These are phyloP conservation scores for Candida glucosophila DNA, from an alignment of 1,139 yeast species.

Conservation along the genomic window DNA sequence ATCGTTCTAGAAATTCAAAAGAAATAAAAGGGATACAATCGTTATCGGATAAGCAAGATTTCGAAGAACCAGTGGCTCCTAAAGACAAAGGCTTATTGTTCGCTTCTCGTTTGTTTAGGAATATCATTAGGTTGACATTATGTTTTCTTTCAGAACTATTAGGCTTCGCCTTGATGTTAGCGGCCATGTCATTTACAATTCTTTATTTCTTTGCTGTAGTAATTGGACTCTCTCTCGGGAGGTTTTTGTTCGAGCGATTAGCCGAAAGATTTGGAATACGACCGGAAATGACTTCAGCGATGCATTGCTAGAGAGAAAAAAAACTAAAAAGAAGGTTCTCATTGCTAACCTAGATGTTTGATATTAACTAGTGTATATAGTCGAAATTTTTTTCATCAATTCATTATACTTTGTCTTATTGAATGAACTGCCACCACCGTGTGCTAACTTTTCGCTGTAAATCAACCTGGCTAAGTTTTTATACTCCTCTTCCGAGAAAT, in stretches of 20 bases:
- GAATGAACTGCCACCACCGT: constrained; percentile 31
- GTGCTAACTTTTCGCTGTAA: constrained; percentile 38
- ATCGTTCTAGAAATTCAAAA: too few relatives aligned
- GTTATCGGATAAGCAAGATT: not conserved
- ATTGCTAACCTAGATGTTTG: too few relatives aligned
- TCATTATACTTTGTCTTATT: constrained; percentile 33
- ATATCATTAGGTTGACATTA: constrained; percentile 43
- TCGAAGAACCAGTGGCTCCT: not conserved
- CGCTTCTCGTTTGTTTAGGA: constrained; percentile 33
- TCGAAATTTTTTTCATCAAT: constrained; percentile 20
- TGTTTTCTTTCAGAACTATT: constrained; percentile 57
- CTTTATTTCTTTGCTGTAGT: constrained; percentile 67
- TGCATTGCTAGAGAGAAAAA: constrained; percentile 7
- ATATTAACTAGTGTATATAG: too few relatives aligned
- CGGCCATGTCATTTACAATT: constrained; percentile 61
- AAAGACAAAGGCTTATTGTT: constrained; percentile 9
- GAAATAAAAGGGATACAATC: not conserved
- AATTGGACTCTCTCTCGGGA: constrained; percentile 60
- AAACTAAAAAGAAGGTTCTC: too few relatives aligned
- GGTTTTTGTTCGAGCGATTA: constrained; percentile 56
- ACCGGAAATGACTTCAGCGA: constrained; percentile 7
- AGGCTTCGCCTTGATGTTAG: constrained; percentile 68
- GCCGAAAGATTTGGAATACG: constrained; percentile 12
- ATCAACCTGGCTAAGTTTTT: constrained; percentile 30
- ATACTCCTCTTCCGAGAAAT: constrained; percentile 17